Percentiles rank a stretch among this genome's conserved stretches.
Conservation (phyloP, 2,329 filamentous ascomycete species). For the Teratosphaeriaceae sp. region DNA sequence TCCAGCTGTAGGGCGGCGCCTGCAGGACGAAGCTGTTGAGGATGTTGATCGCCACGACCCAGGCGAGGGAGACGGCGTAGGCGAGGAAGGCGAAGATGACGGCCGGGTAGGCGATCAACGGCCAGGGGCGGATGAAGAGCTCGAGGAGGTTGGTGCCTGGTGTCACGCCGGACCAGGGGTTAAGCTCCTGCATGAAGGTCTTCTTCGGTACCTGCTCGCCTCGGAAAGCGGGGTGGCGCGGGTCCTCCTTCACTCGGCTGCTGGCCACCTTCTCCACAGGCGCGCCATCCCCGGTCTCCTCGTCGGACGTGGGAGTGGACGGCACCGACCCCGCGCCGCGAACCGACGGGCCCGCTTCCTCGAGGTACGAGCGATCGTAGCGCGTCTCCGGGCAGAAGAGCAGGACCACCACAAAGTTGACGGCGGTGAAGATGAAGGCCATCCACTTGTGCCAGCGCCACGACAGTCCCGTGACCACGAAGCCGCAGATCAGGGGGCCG, state of each 20-base stretch:
- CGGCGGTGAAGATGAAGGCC: slow-evolving; percentile 22
- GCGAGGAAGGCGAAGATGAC: slow-evolving; percentile 33
- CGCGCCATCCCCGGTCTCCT: not conserved
- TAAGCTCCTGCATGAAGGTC: slow-evolving; percentile 29
- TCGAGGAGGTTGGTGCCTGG: slow-evolving; percentile 27
- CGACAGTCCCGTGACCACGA: slow-evolving; percentile 33
- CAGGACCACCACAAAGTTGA: slow-evolving; percentile 32
- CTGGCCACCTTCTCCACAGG: slow-evolving; percentile 10
- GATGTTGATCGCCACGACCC: slow-evolving; percentile 35
- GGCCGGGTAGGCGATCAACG: slow-evolving; percentile 32
- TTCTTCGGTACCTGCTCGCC: slow-evolving; percentile 22
- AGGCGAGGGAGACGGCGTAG: slow-evolving; percentile 32
- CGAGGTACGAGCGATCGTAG: slow-evolving; percentile 24
- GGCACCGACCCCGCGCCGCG: not conserved
- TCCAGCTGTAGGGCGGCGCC: slow-evolving; percentile 33
- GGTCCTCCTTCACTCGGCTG: slow-evolving; percentile 1
- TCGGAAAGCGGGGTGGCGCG: not conserved
- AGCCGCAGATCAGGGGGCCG: slow-evolving; percentile 35
- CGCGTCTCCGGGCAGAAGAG: slow-evolving; percentile 34
- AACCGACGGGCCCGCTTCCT: not conserved
- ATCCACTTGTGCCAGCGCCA: slow-evolving; percentile 39
- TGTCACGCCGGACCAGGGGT: slow-evolving; percentile 28
- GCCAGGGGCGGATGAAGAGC: slow-evolving; percentile 32
- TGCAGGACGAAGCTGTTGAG: slow-evolving; percentile 34
- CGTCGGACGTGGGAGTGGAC: not conserved